Evolutionary conservation across 2,329 filamentous ascomycete species (phyloP).

Genomic region (Scytalidium sp.): DNA sequence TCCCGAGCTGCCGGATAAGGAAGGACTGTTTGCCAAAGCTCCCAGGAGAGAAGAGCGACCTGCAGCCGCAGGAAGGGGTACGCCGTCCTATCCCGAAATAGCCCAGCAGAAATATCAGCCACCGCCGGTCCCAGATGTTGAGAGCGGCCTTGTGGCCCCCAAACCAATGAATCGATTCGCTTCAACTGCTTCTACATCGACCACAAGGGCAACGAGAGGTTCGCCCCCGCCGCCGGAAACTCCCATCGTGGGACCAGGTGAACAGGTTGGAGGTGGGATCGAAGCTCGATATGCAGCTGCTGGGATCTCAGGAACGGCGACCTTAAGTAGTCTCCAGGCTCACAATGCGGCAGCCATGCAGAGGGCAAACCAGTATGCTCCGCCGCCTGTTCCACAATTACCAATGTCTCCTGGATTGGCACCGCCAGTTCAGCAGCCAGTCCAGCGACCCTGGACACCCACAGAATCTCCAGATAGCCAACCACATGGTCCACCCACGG

Average conservation of each 20-base stretch:
- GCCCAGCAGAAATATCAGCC: slow-evolving; percentile 48
- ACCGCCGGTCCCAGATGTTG: slow-evolving; percentile 40
- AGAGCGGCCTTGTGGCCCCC: slow-evolving; percentile 21
- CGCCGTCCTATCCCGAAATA: slow-evolving; percentile 20
- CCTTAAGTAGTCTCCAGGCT: slow-evolving; percentile 68
- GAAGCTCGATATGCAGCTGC: slow-evolving; percentile 89
- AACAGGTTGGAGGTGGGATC: slow-evolving; percentile 74
- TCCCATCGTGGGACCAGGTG: slow-evolving; percentile 70
- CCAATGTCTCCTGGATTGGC: slow-evolving; percentile 26
- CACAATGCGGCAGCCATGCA: slow-evolving; percentile 82
- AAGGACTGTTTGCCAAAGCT: slow-evolving; percentile 71
- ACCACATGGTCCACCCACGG: slow-evolving; percentile 83
- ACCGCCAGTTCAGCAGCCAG: slow-evolving; percentile 27
- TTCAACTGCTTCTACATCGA: slow-evolving; percentile 90
- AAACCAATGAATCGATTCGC: slow-evolving; percentile 56
- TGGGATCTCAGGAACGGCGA: slow-evolving; percentile 83
- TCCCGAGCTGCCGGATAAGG: slow-evolving; percentile 70
- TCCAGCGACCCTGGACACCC: slow-evolving; percentile 82
- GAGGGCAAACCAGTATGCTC: slow-evolving; percentile 73
- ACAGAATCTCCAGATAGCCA: slow-evolving; percentile 85
- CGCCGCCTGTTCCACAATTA: slow-evolving; percentile 38
- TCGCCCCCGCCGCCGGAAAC: slow-evolving; percentile 96
- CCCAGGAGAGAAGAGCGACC: slow-evolving; percentile 37
- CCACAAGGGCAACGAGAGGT: slow-evolving; percentile 84
- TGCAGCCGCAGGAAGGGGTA: slow-evolving; percentile 12